Evolutionary conservation across 495 filamentous ascomycete species (phyloP).

Genomic region (Sporormia fimetaria): DNA sequence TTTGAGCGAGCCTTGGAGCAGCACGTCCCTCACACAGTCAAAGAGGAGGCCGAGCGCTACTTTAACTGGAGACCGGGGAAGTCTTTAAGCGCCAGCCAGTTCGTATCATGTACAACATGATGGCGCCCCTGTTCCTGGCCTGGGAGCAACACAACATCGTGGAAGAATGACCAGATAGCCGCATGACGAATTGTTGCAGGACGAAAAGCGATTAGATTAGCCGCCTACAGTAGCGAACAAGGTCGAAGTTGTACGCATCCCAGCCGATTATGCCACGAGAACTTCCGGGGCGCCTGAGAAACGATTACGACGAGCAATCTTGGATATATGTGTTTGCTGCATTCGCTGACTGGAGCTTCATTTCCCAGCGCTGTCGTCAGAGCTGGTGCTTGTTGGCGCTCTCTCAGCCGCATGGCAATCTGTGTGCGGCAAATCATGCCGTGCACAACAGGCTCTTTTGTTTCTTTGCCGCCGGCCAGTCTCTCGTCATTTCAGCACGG

Average conservation of each 20-base stretch:
- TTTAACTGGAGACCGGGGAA: conserved; percentile 22
- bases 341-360: conserved; percentile 12
- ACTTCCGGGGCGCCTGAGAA: conserved; percentile 6
- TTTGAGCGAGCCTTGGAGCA: conserved; percentile 15
- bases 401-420: background rate
- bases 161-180: no score
- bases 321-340: conserved; percentile 15
- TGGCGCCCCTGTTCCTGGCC: no score
- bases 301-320: conserved; percentile 9
- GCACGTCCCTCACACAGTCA: conserved; percentile 19
- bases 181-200: no score
- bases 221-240: no score
- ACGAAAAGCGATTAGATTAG: no score
- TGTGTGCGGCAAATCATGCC: conserved; percentile 13
- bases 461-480: conserved; percentile 7
- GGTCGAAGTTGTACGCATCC: background rate
- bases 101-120: no score
- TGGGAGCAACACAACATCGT: no score
- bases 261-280: conserved; percentile 1
- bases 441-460: conserved; percentile 3
- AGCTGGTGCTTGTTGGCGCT: background rate
- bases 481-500: conserved; percentile 7
- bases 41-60: conserved; percentile 20
- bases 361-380: conserved; percentile 8
- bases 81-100: conserved; percentile 17